Evolutionary conservation across 139 green algal genomes (phyloP).

Genomic region (Spirogloea muscicola): DNA sequence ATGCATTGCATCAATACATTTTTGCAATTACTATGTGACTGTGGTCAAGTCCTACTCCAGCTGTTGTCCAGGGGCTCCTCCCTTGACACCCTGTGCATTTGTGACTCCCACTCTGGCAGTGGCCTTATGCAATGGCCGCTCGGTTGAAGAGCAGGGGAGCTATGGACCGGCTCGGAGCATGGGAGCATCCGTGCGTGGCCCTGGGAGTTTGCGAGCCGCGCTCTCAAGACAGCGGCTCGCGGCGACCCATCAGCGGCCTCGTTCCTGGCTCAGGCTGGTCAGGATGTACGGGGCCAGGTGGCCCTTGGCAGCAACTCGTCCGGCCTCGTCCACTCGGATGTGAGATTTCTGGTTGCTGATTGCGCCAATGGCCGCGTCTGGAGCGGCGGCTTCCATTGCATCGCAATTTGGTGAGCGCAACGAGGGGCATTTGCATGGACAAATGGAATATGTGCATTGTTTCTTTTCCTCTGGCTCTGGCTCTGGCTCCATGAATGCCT

Average conservation of each 20-base stretch:
- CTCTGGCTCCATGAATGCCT: no score
- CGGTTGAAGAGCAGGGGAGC: constrained; percentile 41
- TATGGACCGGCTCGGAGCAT: constrained; percentile 29
- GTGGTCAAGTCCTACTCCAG: background rate
- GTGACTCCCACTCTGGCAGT: no score
- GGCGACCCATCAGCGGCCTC: background rate
- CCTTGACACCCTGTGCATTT: background rate
- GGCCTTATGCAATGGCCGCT: no score
- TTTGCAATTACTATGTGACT: background rate
- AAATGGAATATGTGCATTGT: no score
- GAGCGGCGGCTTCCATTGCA: constrained; percentile 19
- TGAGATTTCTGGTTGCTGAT: constrained; percentile 23
- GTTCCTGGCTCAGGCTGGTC: background rate
- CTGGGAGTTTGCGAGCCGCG: no score
- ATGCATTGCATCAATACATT: background rate
- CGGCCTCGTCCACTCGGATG: background rate
- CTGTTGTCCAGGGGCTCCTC: background rate
- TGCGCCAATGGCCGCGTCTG: constrained; percentile 20
- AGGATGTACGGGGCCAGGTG: background rate
- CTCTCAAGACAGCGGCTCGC: no score
- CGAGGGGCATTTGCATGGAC: no score
- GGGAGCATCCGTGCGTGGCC: no score
- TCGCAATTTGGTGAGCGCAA: constrained; percentile 33
- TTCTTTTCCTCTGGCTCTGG: no score
- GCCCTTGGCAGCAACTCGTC: background rate